Conservation (phyloP, 225 moss, liverwort and hornwort species). For the Anthoceros angustus region DNA sequence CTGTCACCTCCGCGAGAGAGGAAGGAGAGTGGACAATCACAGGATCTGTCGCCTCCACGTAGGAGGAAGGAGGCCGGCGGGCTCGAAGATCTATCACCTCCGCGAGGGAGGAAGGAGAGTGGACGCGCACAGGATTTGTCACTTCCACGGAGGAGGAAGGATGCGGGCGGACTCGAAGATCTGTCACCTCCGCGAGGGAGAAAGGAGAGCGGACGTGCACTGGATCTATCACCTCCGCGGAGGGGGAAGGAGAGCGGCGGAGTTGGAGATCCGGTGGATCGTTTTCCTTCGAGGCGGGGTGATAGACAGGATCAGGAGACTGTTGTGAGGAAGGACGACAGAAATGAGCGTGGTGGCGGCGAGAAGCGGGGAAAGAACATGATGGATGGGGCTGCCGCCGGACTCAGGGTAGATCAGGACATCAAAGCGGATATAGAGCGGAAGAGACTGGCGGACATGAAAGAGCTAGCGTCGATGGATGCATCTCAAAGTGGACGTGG, state of each 20-base stretch:
- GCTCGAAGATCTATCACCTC: conserved; percentile 17
- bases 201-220: too few relatives aligned
- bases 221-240: conserved; percentile 12
- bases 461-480: conserved; percentile 53
- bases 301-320: conserved; percentile 6
- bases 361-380: conserved; percentile 20
- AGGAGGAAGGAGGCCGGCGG: conserved; percentile 7
- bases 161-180: conserved; percentile 7
- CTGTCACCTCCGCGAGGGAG: conserved; percentile 15
- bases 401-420: conserved; percentile 37
- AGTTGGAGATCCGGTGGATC: conserved; percentile 5
- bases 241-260: conserved; percentile 7
- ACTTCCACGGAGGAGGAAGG: conserved; percentile 17
- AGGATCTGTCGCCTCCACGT: conserved; percentile 22
- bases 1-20: conserved; percentile 19
- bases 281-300: background rate
- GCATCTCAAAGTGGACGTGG: conserved; percentile 58
- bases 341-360: background rate
- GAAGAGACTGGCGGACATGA: conserved; percentile 48
- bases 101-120: background rate
- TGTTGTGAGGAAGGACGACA: background rate
- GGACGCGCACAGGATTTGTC: background rate
- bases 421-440: conserved; percentile 37
- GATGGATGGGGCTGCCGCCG: conserved; percentile 71
- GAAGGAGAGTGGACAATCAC: background rate